phyloP scores from a whole-genome alignment of 768 basidiomycete genomes.

The Kwoniella heveanensis region DNA sequence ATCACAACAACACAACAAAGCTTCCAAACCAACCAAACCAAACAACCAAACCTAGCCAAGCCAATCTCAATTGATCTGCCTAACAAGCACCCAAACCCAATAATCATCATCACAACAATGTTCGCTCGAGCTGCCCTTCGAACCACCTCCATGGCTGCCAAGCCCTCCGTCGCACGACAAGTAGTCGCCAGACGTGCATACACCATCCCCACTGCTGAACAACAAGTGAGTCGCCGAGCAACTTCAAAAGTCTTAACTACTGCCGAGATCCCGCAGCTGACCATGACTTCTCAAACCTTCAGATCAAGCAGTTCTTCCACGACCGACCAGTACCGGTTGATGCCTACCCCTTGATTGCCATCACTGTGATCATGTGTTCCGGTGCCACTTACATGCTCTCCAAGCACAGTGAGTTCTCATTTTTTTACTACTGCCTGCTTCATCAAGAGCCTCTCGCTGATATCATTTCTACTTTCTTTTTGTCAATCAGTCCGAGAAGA shows the following conservation, averaged over 20 bases:
- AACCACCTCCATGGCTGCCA: slow-evolving; percentile 14
- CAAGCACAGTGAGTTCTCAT: slow-evolving; percentile 20
- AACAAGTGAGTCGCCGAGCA: slow-evolving; percentile 20
- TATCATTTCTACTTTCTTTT: not conserved
- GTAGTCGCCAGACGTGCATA: slow-evolving; percentile 13
- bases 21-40: slow-evolving; percentile 2
- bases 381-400: slow-evolving; percentile 23
- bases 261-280: slow-evolving; percentile 8
- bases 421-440: too few species aligned
- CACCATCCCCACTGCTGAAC: slow-evolving; percentile 10
- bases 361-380: slow-evolving; percentile 35
- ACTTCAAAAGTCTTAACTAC: too few species aligned
- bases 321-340: slow-evolving; percentile 29
- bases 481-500: slow-evolving; percentile 24
- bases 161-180: slow-evolving; percentile 12
- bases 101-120: slow-evolving; percentile 15
- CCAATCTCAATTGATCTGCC: slow-evolving; percentile 5
- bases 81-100: slow-evolving; percentile 11
- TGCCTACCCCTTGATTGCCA: slow-evolving; percentile 31
- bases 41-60: slow-evolving; percentile 5
- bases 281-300: not conserved
- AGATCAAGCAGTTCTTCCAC: slow-evolving; percentile 26
- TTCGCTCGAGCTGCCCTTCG: slow-evolving; percentile 22
- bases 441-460: too few species aligned
- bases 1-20: slow-evolving; percentile 10